Base-by-base conservation (phyloP, 169 alveolate species). In the Plasmodium ovale region DNA sequence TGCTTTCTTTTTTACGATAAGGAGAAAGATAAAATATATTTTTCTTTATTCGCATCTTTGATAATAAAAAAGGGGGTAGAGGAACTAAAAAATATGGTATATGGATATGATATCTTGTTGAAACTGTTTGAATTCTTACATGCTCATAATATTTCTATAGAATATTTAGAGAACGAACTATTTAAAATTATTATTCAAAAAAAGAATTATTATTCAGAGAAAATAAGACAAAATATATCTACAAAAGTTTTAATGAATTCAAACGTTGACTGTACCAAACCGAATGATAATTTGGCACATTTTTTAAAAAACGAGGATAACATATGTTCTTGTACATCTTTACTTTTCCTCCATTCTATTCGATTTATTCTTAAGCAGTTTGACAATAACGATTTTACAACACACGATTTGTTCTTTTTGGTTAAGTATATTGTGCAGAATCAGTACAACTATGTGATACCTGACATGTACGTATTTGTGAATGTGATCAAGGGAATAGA, bases 401-500 rank as follows among this genome's bases (percentile, higher is more conserved):
- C 72, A 12, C 37, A 60, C 39, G 88, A 77, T 35, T 77, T 77
- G 37, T 77, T 77, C 37, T 77, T 77, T 39, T 56, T 77, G 23
- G 88, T 77, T 21, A 77, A 77, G 37, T 77, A 77, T 37, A 33
- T 77, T 7, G 29, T 77, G 44, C 88, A 77, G n/a, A 77, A 29
- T 37, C 88, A 77, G 23, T 44, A 68, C 39, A 77, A 77, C 5
- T 77, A 77, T 23, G 37, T 68, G 4, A 12, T 27, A 14, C 37
- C 60, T 1, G 88, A 77, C 19, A 53, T 12, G 16, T 42, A 67
- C 16, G 49, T 77, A 19, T 68, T 77, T 37, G 53, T 77, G 23
- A 77, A 54, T n/a, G 88, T 60, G 6, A 77, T 77, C n/a, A 77
- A 77, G 37, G 88, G 88, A 0, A 77, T 77, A 1, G 88, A 77